These are phyloP conservation scores for Pseudonectria buxi DNA, from an alignment of 2,329 filamentous ascomycete species.

Conservation along the genomic window DNA sequence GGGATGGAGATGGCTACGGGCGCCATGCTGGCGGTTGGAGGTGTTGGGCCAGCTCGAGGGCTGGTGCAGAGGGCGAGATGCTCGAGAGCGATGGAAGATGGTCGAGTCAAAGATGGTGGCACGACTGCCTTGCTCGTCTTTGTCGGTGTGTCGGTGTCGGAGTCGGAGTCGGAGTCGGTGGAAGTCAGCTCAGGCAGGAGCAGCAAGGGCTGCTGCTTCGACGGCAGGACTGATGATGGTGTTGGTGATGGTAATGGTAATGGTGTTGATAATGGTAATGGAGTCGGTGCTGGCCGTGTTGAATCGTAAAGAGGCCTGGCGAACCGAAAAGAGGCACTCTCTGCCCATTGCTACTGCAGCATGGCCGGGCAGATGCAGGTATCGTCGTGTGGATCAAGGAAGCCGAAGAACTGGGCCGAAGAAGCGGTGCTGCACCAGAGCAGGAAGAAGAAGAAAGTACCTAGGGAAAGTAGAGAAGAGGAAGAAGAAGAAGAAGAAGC, in stretches of 20 bases:
- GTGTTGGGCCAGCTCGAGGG: no score
- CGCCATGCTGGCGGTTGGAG: no score
- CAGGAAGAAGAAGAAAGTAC: constrained; percentile 1
- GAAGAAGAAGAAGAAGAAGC: constrained; percentile 6
- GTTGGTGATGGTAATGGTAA: constrained; percentile 16
- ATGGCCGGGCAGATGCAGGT: constrained; percentile 9
- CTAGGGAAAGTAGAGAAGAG: constrained; percentile 7
- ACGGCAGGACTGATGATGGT: no score
- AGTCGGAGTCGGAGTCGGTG: no score
- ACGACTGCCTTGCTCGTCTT: no score
- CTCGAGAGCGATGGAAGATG: no score
- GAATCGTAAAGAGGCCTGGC: constrained; percentile 13
- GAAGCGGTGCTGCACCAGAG: constrained; percentile 4
- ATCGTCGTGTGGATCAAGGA: constrained; percentile 9
- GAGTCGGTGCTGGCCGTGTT: constrained; percentile 17
- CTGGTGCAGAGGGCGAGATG: no score
- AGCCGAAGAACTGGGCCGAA: constrained; percentile 5
- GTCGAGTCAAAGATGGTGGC: no score
- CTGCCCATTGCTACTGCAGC: constrained; percentile 20
- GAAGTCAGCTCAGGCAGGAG: no score
- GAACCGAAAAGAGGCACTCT: constrained; percentile 14
- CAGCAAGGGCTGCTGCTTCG: no score
- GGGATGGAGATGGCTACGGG: no score
- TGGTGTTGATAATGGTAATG: constrained; percentile 9
- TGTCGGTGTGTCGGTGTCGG: no score